Evolutionary conservation across 2,329 filamentous ascomycete species (phyloP).

Genomic region (Ceratocystis harringtonii): DNA sequence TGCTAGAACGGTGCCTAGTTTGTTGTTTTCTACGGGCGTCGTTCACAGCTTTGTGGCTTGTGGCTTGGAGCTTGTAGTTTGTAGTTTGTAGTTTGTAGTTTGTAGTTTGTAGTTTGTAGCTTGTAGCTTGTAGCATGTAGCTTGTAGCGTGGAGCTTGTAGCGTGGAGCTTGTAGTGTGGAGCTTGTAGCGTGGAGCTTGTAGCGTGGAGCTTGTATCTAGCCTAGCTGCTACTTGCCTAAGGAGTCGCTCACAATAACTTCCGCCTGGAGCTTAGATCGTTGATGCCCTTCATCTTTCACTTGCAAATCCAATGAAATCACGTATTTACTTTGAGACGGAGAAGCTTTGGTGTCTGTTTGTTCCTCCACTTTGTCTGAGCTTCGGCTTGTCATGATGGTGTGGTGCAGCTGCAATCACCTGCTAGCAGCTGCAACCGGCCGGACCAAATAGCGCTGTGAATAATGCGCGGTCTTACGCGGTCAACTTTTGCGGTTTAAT

Average conservation of each 20-base stretch:
- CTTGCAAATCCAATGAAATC: background rate
- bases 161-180: background rate
- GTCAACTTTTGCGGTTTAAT: constrained; percentile 15
- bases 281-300: background rate
- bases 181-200: no score
- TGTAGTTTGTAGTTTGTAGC: background rate
- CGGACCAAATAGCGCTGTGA: no score
- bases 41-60: no score
- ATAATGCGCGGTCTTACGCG: background rate
- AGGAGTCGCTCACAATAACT: no score
- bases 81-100: background rate
- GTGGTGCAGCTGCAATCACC: background rate
- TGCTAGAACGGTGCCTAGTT: no score
- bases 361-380: background rate
- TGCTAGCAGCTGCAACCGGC: background rate
- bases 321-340: background rate
- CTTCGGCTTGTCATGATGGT: background rate
- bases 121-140: background rate
- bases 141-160: background rate
- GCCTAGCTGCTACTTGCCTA: background rate
- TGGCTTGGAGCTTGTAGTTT: no score
- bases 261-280: no score
- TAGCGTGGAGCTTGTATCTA: background rate
- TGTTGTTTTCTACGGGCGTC: no score
- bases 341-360: background rate